These are phyloP conservation scores for Erigeron canadensis DNA, from an alignment of 129 eudicot genomes.

Conservation along the genomic window DNA sequence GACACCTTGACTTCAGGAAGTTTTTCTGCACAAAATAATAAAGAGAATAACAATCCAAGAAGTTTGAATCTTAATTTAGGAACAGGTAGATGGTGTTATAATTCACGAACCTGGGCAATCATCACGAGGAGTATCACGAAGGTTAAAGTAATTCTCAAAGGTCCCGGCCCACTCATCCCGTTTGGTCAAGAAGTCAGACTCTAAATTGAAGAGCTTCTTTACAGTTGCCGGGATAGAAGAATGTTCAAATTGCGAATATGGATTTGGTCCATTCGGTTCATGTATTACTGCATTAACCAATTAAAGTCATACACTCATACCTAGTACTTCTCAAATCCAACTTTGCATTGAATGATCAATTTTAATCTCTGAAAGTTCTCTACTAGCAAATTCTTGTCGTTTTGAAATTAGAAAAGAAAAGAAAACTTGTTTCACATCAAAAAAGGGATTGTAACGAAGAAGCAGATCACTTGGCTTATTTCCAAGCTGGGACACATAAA, in stretches of 20 bases:
- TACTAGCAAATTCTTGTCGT: not conserved
- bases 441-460: not conserved
- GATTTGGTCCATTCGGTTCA: constrained; percentile 79
- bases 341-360: not conserved
- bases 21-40: constrained; percentile 36
- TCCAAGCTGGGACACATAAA: not conserved
- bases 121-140: constrained; percentile 73
- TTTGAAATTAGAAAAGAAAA: not conserved
- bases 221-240: constrained; percentile 90
- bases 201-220: constrained; percentile 80
- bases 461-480: not conserved
- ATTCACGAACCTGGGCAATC: constrained; percentile 88
- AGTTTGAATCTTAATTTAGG: not conserved
- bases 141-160: constrained; percentile 69
- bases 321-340: not conserved
- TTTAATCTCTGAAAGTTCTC: not conserved
- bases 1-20: constrained; percentile 67
- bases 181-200: constrained; percentile 81
- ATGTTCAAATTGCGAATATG: constrained; percentile 81
- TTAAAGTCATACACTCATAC: constrained; percentile 15
- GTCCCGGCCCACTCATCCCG: constrained; percentile 98
- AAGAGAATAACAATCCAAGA: not conserved
- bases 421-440: not conserved
- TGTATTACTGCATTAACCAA: constrained; percentile 64
- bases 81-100: not conserved